Conservation (phyloP, 176 grass and related monocot species). For the Zizania latifolia region DNA sequence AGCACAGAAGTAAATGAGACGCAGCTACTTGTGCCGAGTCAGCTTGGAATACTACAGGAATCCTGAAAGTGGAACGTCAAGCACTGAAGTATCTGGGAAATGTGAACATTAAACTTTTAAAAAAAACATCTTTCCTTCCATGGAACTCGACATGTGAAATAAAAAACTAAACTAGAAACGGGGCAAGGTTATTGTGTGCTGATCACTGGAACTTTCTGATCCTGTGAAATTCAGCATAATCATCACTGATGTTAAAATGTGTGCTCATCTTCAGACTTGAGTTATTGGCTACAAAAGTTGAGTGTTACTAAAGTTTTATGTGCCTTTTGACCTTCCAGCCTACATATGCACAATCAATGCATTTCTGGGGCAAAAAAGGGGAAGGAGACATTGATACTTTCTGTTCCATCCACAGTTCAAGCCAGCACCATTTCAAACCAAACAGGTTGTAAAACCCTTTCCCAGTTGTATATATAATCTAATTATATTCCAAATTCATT, state of each 20-base stretch:
- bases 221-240: not conserved
- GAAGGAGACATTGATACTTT: not conserved
- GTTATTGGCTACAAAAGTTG: not conserved
- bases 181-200: not conserved
- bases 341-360: not conserved
- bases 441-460: not conserved
- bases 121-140: not conserved
- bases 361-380: not conserved
- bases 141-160: not conserved
- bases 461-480: too few relatives aligned
- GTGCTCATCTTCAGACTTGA: not conserved
- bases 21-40: conserved; percentile 76
- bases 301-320: not conserved
- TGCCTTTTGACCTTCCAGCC: not conserved
- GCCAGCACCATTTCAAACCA: too few relatives aligned
- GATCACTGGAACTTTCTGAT: not conserved
- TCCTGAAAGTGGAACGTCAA: conserved; percentile 36
- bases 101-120: not conserved
- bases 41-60: conserved; percentile 84
- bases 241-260: not conserved
- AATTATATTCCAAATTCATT: too few relatives aligned
- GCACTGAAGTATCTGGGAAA: not conserved
- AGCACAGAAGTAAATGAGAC: conserved; percentile 24
- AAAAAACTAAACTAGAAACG: not conserved
- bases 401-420: not conserved